These are phyloP conservation scores for Alternaria angustiovoidea DNA, from an alignment of 2,329 filamentous ascomycete species.

Conservation along the genomic window DNA sequence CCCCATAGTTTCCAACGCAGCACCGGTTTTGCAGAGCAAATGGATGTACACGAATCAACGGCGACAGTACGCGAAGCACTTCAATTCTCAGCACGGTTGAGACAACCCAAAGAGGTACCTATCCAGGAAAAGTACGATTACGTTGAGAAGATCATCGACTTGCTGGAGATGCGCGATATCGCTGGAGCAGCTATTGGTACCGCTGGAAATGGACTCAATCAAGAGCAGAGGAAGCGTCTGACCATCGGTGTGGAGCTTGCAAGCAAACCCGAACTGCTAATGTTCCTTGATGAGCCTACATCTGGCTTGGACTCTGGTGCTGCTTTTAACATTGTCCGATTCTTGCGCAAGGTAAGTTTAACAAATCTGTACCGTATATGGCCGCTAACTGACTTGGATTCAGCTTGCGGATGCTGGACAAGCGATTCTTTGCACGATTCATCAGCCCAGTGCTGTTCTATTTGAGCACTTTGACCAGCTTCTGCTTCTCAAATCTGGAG, in stretches of 20 bases:
- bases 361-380: background rate
- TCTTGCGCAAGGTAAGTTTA: conserved; percentile 64
- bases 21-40: conserved; percentile 79
- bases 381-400: background rate
- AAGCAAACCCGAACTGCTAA: conserved; percentile 72
- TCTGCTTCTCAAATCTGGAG: conserved; percentile 70
- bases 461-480: conserved; percentile 73
- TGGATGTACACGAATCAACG: conserved; percentile 69
- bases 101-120: conserved; percentile 67
- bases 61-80: conserved; percentile 71
- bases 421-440: conserved; percentile 73
- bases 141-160: conserved; percentile 69
- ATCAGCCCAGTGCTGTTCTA: conserved; percentile 72
- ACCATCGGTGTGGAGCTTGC: conserved; percentile 69
- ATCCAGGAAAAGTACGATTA: conserved; percentile 69
- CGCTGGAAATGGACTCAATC: conserved; percentile 58
- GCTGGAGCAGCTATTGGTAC: conserved; percentile 70
- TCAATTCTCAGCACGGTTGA: conserved; percentile 68
- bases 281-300: conserved; percentile 82
- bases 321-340: conserved; percentile 70
- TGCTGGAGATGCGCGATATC: conserved; percentile 71
- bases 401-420: conserved; percentile 69
- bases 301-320: conserved; percentile 75
- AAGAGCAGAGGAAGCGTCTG: conserved; percentile 73
- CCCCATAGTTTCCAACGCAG: conserved; percentile 78